Conservation (phyloP, 257 asterid species). For the Ligustrum vulgare region DNA sequence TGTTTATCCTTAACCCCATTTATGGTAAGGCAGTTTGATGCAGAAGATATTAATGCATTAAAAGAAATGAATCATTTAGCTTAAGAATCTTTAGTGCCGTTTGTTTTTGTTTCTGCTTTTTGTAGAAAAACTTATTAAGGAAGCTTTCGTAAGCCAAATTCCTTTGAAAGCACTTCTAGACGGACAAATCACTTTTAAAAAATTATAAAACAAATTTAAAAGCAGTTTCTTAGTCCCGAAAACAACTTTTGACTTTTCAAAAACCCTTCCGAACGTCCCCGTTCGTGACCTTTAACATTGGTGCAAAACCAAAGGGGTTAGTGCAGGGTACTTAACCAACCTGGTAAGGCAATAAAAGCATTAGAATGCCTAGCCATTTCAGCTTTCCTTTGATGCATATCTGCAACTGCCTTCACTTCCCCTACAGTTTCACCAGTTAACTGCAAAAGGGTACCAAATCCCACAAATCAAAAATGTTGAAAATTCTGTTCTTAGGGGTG, state of each 20-base stretch:
- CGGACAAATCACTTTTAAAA: too few species aligned
- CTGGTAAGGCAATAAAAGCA: conserved; percentile 99
- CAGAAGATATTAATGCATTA: conserved; percentile 13
- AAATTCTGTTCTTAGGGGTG: conserved; percentile 19
- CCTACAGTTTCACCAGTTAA: conserved; percentile 98
- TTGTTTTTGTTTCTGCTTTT: too few species aligned
- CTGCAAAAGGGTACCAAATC: conserved; percentile 49
- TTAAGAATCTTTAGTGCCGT: background rate
- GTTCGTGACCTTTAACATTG: too few species aligned
- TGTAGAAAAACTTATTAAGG: too few species aligned
- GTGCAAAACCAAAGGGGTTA: too few species aligned
- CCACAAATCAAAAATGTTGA: conserved; percentile 14
- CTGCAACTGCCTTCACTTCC: conserved; percentile 98
- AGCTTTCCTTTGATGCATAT: conserved; percentile 98
- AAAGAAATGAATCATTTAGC: conserved; percentile 13
- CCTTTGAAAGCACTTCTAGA: too few species aligned
- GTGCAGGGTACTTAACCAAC: conserved; percentile 42
- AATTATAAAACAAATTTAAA: too few species aligned
- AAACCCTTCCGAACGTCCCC: too few species aligned
- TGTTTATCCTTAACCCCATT: conserved; percentile 11
- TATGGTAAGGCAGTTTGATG: conserved; percentile 10
- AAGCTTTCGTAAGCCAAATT: too few species aligned
- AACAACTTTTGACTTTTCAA: background rate
- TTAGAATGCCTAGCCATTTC: conserved; percentile 96
- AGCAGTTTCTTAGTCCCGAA: too few species aligned